Base-by-base conservation (phyloP, 306 rosid genomes). In the Trifolium dubium region DNA sequence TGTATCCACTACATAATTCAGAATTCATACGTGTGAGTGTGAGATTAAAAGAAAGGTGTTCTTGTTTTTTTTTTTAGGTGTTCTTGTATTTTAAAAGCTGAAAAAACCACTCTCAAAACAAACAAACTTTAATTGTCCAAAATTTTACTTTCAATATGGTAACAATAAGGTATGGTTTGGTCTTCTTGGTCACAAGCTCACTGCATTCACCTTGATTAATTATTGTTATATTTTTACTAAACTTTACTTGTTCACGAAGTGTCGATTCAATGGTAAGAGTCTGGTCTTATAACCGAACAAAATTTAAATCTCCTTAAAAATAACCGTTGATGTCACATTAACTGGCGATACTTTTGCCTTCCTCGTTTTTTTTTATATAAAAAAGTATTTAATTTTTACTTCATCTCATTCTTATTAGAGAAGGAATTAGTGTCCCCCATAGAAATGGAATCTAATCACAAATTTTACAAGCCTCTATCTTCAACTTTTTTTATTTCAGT, bases 401-500 rank as follows among this genome's bases (percentile, higher is more conserved):
- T 66, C 30, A 68, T 28, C 15, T 56, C 35, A 63, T 18, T 71
- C 72, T 76, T 71, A 60, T 6, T 60, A 60, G 6, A 60, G 39
- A 13, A 60, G 19, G 40, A 12, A 30, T 59, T n/a, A 61, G 13
- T 72, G 74, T 56, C 65, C 75, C 75, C 82, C 78, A 80, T 82
- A 80, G 2, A 67, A 73, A 73, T 74, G 58, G 82, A 77, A 84
- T 80, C 80, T 72, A 63, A 69, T 59, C 49, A 74, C 68, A 68
- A 77, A 68, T 68, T 67, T 68, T 73, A 69, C 83, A 77, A 40
- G 67, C 59, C 69, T 80, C 60, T 80, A 47, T 75, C 82, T 67
- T 35, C 53, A 67, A 77, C 51, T 49, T 77, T 58, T 73, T 60
- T 50, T 14, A 44, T 69, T 63, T 56, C 40, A 62, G 43, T 53